phyloP scores from a whole-genome alignment of 345 rosid species.

The Reutealis trisperma region DNA sequence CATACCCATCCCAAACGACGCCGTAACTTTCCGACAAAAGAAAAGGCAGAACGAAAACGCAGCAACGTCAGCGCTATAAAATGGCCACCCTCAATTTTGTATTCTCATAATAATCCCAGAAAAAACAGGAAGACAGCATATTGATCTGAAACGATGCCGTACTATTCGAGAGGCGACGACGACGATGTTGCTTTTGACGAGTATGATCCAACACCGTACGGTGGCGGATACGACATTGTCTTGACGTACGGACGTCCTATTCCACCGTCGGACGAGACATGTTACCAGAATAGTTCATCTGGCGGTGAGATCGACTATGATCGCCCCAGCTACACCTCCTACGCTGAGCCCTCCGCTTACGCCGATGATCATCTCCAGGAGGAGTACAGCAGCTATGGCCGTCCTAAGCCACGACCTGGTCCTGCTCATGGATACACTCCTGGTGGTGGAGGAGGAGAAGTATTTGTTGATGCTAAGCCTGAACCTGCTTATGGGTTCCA shows the following conservation, averaged over 20 bases:
- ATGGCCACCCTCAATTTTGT: neutral
- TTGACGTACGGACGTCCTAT: conserved; percentile 82
- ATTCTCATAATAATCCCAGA: neutral
- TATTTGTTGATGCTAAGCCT: conserved; percentile 17
- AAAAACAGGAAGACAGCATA: neutral
- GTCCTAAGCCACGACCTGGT: conserved; percentile 74
- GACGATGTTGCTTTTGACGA: conserved; percentile 76
- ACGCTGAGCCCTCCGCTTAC: conserved; percentile 69
- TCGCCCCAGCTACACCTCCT: conserved; percentile 63
- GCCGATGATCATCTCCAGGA: conserved; percentile 56
- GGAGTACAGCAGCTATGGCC: conserved; percentile 82
- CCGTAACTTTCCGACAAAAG: neutral
- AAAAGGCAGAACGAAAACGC: neutral
- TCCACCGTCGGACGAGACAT: conserved; percentile 63
- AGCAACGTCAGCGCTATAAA: neutral
- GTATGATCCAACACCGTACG: conserved; percentile 87
- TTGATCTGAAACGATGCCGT: conserved; percentile 60
- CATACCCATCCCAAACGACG: no score
- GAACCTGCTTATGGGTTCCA: conserved; percentile 19
- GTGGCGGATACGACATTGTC: conserved; percentile 78
- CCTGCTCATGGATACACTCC: conserved; percentile 34
- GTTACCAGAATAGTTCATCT: conserved; percentile 52
- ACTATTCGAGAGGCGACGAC: conserved; percentile 54
- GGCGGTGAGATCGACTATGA: conserved; percentile 62
- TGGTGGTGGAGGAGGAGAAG: conserved; percentile 40